Evolutionary conservation across 2,329 filamentous ascomycete species (phyloP).

Genomic region (Helicocarpus griseus): DNA sequence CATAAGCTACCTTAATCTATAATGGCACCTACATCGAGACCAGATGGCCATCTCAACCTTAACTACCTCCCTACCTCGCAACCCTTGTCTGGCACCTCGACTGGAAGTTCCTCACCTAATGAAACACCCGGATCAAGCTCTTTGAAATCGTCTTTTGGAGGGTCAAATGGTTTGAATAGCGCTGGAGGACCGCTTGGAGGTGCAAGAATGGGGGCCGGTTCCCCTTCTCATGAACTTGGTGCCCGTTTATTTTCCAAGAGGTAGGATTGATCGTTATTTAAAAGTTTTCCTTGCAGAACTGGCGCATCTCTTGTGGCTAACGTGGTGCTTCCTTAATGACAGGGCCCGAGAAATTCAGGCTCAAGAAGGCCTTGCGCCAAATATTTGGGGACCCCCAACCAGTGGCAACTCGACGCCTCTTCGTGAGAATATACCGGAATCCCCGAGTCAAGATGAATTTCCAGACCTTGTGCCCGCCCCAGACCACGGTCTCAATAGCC

Average conservation of each 20-base stretch:
- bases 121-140: conserved; percentile 57
- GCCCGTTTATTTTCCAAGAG: conserved; percentile 82
- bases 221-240: conserved; percentile 86
- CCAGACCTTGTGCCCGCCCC: conserved; percentile 73
- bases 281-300: not conserved
- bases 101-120: conserved; percentile 68
- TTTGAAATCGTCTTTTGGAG: conserved; percentile 63
- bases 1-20: conserved; percentile 55
- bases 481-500: conserved; percentile 53
- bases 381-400: conserved; percentile 88
- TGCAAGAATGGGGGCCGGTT: conserved; percentile 76
- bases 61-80: conserved; percentile 65
- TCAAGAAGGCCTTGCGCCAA: conserved; percentile 74
- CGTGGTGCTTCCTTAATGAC: conserved; percentile 28
- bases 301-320: not conserved
- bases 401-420: conserved; percentile 94
- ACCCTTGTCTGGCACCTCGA: conserved; percentile 68
- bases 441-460: conserved; percentile 83
- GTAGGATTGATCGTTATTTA: conserved; percentile 43
- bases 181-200: conserved; percentile 42
- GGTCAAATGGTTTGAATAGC: conserved; percentile 52
- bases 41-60: conserved; percentile 72
- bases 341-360: conserved; percentile 95
- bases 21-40: conserved; percentile 77
- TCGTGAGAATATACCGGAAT: conserved; percentile 94